Percentiles rank a stretch among this genome's conserved stretches.
These are phyloP conservation scores for Verticillium longisporum DNA, from an alignment of 2,329 filamentous ascomycete genomes.

Conservation along the genomic window DNA sequence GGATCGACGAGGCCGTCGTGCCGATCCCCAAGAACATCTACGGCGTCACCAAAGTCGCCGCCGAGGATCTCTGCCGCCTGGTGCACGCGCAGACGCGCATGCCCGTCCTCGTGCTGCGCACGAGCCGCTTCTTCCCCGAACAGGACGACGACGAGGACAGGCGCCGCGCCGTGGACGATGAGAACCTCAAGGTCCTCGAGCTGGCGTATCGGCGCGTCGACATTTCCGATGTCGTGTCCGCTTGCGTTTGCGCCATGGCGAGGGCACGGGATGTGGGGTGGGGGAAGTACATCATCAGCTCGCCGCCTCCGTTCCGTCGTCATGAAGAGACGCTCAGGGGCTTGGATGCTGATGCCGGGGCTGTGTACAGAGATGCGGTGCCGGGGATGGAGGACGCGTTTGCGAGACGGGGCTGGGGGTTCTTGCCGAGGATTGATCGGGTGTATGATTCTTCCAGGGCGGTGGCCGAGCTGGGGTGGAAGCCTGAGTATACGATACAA, in stretches of 20 bases:
- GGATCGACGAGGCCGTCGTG: conserved; percentile 34
- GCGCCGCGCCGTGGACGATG: conserved; percentile 25
- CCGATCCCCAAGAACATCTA: conserved; percentile 41
- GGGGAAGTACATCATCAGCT: conserved; percentile 35
- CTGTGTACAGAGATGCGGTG: conserved; percentile 19
- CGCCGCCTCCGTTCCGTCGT: conserved; percentile 30
- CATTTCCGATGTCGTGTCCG: conserved; percentile 34
- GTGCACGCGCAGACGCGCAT: conserved; percentile 28
- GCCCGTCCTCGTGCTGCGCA: conserved; percentile 36
- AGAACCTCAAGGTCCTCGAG: conserved; percentile 42
- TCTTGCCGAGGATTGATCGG: conserved; percentile 30
- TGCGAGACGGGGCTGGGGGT: conserved; percentile 24
- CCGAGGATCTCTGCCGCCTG: conserved; percentile 39
- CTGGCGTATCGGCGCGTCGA: conserved; percentile 37
- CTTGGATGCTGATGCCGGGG: conserved; percentile 24
- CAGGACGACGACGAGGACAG: conserved; percentile 36
- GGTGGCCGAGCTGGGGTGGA: conserved; percentile 33
- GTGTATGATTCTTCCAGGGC: conserved; percentile 38
- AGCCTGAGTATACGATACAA: conserved; percentile 32
- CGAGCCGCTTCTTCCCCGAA: conserved; percentile 42
- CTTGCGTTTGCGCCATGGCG: conserved; percentile 29
- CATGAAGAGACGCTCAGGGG: conserved; percentile 19
- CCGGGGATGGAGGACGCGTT: conserved; percentile 24
- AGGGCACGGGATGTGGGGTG: conserved; percentile 24
- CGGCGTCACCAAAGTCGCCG: conserved; percentile 39